Evolutionary conservation across 179 eudicot species (phyloP).

Genomic region (Sideroxylon spinosum): DNA sequence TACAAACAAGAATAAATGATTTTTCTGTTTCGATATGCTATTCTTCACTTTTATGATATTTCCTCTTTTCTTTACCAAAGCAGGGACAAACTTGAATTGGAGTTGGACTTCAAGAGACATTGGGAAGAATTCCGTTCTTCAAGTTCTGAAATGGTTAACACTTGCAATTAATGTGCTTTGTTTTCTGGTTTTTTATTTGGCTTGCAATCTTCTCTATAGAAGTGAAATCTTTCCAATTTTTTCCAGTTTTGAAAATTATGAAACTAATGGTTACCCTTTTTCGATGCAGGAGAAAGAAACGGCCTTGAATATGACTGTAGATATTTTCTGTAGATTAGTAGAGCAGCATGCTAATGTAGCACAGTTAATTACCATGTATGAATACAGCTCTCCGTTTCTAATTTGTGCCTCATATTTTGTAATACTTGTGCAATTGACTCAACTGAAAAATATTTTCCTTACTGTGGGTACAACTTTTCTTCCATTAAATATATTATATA

Average conservation of each 20-base stretch:
- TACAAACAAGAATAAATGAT: not conserved
- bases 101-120: conserved; percentile 88
- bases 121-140: conserved; percentile 98
- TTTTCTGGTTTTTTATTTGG: not conserved
- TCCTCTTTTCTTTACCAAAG: conserved; percentile 5
- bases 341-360: conserved; percentile 82
- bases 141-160: conserved; percentile 78
- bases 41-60: conserved; percentile 2
- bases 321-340: conserved; percentile 95
- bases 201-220: not conserved
- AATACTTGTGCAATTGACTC: conserved; percentile 7
- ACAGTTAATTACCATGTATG: conserved; percentile 78
- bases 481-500: not conserved
- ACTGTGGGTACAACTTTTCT: not conserved
- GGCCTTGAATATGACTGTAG: conserved; percentile 91
- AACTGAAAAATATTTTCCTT: conserved; percentile 8
- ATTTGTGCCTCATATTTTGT: not conserved
- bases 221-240: not conserved
- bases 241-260: not conserved
- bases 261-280: conserved; percentile 18
- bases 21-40: not conserved
- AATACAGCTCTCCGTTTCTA: conserved; percentile 8
- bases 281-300: conserved; percentile 87
- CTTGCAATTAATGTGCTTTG: conserved; percentile 1
- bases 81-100: conserved; percentile 85